Evolutionary conservation across 2,329 filamentous ascomycete species (phyloP), one percentile per base, ranked within the genome.

Genomic region (Aureobasidium pullulans): DNA sequence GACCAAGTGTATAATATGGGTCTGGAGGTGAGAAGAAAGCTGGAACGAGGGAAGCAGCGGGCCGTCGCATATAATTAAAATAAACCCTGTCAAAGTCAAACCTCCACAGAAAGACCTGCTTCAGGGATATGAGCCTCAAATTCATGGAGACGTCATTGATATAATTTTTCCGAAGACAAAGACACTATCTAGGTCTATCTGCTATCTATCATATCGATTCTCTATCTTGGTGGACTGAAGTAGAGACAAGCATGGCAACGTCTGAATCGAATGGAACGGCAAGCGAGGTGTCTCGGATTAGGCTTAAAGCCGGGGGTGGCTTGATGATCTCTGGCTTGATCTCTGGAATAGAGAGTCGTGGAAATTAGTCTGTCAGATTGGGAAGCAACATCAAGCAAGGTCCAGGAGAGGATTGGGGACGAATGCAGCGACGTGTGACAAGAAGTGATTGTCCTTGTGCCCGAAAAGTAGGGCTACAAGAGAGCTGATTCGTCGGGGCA

Each of bases 271-370:
- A 13, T n/a, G 11, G 29, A 32, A 31, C 39, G 37, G 28, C 50
- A 54, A 54, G 52, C 52, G 40, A 56, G 13, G 39, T 56, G 52
- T 56, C 52, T 56, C 52, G 52, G 52, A 46, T 15, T 40, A 13
- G 36, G 15, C 7, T 3, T 16, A 13, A 50, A 44, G 52, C 39
- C n/a, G 52, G 52, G 29, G 40, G 52, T 56, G 52, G 52, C 52
- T 46, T 44, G 48, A 39, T 23, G 40, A 56, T 56, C 29, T 56
- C 13, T 46, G 40, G 40, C 11, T 32, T 32, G 50, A 54, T 32
- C 15, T 32, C 11, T 29, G 32, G 29, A 52, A 52, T 29, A 29
- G 34, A 40, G 48, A 52, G 48, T 52, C 48, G 36, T 52, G 52
- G 52, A 56, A 46, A 56, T 56, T 56, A 29, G 52, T 8, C 19